Base-by-base conservation (phyloP, 192 early-diverging fungal genomes). In the Lobulomyces angularis region DNA sequence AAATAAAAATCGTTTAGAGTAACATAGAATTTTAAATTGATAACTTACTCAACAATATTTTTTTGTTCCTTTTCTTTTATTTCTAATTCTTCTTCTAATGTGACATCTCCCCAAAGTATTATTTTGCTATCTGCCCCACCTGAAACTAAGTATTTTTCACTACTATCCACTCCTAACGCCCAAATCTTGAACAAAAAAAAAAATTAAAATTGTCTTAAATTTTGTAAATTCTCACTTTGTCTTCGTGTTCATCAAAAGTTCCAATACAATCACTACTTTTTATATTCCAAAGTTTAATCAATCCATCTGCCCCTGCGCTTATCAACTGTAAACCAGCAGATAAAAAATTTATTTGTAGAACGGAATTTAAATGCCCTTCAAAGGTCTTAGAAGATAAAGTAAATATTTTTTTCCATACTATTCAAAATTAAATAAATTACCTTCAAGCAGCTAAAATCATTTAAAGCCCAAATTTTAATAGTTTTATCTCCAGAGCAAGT, bases 311-410 rank as follows among this genome's bases (percentile, higher is more conserved):
- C 6, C 87, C 90, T 20, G 68, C 71, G 12, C 83, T 88, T 14
- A 89, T 56, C 24, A 99, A 53, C 55, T 99, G 95, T 34, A 81
- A 71, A 12, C 95, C 95, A 5, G 70, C 64, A 3, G 87, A 80
- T 37, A 95, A 37, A 52, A 96, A 99, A 21, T 69, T 66, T 3
- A 85, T 68, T 48, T 80, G 76, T 14, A 99, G 70, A 8, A 95
- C 89, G 3, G 88, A 86, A 62, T 90, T 97, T n/a, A 89, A 81
- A 51, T 99, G 95, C 0, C 95, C 92, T 48, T 99, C 92, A 56
- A 99, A 82, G 0, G 92, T 95, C 67, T 79, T 41, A 2, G 2
- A 5, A 20, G 1, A 1, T 28, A 5, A 46, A 35, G 16, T 16
- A 56, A 27, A 64, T 32, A 57, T 24, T 11, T 48, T 14, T 1